Evolutionary conservation across 2,329 filamentous ascomycete genomes (phyloP).

Genomic region (Exophiala lecanii-corni): DNA sequence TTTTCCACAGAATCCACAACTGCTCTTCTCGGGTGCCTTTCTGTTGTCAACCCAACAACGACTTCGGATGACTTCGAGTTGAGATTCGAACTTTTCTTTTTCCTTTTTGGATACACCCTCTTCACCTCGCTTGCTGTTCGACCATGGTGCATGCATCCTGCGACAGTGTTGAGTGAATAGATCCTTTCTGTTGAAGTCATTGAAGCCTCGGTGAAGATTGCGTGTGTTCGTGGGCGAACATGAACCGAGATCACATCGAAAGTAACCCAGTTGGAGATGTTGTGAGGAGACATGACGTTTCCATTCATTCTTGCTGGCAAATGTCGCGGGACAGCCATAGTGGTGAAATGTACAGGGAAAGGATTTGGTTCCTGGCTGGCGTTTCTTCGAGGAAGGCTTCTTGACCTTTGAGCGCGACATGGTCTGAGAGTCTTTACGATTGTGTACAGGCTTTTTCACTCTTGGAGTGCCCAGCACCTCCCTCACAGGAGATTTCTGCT

Average conservation of each 20-base stretch:
- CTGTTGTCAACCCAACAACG: slow-evolving; percentile 60
- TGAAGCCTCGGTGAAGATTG: slow-evolving; percentile 30
- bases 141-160: slow-evolving; percentile 63
- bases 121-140: slow-evolving; percentile 29
- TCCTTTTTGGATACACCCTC: slow-evolving; percentile 42
- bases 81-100: slow-evolving; percentile 43
- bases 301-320: slow-evolving; percentile 88
- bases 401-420: slow-evolving; percentile 12
- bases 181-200: slow-evolving; percentile 87
- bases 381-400: slow-evolving; percentile 9
- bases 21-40: slow-evolving; percentile 57
- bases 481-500: neutral
- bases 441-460: slow-evolving; percentile 12
- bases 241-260: slow-evolving; percentile 65
- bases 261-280: slow-evolving; percentile 70
- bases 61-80: slow-evolving; percentile 53
- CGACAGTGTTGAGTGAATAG: slow-evolving; percentile 83
- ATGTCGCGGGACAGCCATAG: slow-evolving; percentile 69
- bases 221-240: slow-evolving; percentile 40
- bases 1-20: slow-evolving; percentile 55
- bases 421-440: neutral
- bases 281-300: slow-evolving; percentile 81
- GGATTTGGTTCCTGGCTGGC: slow-evolving; percentile 30
- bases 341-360: slow-evolving; percentile 75
- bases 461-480: slow-evolving; percentile 2